A percentile compares a stretch with the other conserved stretches of the same genome.
phyloP scores from a whole-genome alignment of 1,284 basidiomycete genomes.

The Trichosporon sp. region DNA sequence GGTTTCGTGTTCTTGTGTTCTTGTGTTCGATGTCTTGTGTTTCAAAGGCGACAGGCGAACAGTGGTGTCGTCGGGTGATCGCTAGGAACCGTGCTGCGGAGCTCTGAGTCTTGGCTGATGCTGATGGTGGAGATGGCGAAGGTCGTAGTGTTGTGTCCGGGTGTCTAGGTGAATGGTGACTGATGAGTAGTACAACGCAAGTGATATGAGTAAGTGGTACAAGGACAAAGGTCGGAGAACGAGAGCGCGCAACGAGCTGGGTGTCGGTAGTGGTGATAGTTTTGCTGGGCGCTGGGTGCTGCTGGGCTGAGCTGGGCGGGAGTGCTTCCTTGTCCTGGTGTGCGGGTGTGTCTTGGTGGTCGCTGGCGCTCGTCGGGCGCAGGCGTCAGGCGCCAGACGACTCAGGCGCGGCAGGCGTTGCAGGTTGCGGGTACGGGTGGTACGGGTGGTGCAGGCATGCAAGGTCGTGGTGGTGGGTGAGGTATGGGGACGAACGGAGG shows the following conservation, averaged over 20 bases:
- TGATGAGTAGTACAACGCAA: conserved; percentile 15
- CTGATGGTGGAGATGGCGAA: too few relatives aligned
- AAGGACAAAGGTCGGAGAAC: conserved; percentile 8
- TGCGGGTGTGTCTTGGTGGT: neutral
- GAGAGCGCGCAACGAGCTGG: neutral
- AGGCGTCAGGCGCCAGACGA: conserved; percentile 6
- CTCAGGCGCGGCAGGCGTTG: neutral
- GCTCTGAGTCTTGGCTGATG: neutral
- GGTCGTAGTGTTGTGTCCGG: too few relatives aligned
- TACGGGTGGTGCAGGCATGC: too few relatives aligned
- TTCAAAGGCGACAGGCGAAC: neutral
- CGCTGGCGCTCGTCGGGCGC: conserved; percentile 6
- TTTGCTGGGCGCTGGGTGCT: neutral
- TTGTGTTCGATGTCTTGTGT: conserved; percentile 4
- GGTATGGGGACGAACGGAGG: conserved; percentile 11
- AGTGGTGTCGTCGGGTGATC: neutral
- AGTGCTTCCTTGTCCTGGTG: neutral
- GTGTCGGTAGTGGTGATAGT: neutral
- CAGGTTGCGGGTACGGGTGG: neutral
- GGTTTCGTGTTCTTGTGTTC: neutral
- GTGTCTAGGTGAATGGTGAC: neutral
- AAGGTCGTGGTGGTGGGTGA: neutral
- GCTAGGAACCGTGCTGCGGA: conserved; percentile 1
- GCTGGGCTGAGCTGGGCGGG: neutral
- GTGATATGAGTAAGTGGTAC: neutral